These are phyloP conservation scores for Byssothecium circinans DNA, from an alignment of 2,329 filamentous ascomycete species.

Conservation along the genomic window DNA sequence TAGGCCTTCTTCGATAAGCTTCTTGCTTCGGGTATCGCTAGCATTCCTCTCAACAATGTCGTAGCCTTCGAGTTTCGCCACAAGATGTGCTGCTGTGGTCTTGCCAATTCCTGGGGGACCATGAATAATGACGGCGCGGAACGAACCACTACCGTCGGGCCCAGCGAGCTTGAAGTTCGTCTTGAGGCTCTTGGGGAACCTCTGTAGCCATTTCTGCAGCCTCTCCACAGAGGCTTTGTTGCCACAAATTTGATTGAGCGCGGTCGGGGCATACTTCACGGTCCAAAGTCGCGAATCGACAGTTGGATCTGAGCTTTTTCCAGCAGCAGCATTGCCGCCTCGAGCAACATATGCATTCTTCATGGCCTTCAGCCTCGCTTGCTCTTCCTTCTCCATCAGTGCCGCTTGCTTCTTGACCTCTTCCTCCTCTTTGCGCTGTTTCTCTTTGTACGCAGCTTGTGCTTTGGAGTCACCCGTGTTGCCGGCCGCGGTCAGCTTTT, in stretches of 20 bases:
- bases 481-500: conserved; percentile 77
- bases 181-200: conserved; percentile 77
- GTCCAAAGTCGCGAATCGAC: conserved; percentile 69
- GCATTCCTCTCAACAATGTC: conserved; percentile 95
- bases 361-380: conserved; percentile 63
- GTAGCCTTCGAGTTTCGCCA: conserved; percentile 89
- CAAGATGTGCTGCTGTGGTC: conserved; percentile 92
- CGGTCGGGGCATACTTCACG: conserved; percentile 88
- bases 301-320: conserved; percentile 21
- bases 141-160: conserved; percentile 78
- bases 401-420: conserved; percentile 78
- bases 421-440: conserved; percentile 80
- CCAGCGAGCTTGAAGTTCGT: conserved; percentile 81
- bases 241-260: conserved; percentile 86
- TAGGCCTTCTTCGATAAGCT: conserved; percentile 85
- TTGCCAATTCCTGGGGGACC: conserved; percentile 97
- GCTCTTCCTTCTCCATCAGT: conserved; percentile 89
- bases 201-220: conserved; percentile 82
- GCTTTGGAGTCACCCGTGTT: conserved; percentile 74
- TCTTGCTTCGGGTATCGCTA: conserved; percentile 94
- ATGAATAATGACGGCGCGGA: conserved; percentile 90
- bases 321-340: conserved; percentile 36
- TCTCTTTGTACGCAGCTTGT: conserved; percentile 80
- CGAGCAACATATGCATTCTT: conserved; percentile 37
- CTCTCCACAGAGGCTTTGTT: conserved; percentile 91